phyloP scores from a whole-genome alignment of 1,284 basidiomycete species.

The Sporisorium reilianum region DNA sequence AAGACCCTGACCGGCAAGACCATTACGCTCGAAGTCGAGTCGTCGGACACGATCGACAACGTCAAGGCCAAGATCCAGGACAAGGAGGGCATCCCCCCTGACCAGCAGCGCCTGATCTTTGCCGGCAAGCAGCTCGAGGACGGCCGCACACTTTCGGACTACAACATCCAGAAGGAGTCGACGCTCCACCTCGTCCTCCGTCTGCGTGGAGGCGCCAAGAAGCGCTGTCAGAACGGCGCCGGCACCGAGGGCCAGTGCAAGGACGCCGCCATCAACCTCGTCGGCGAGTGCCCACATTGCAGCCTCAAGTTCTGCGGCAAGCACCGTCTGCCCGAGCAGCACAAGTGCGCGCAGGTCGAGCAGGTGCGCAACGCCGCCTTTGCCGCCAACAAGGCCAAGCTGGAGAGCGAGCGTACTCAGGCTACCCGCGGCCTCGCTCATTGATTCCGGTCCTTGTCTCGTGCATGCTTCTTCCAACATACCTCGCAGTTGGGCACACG shows the following conservation, averaged over 20 bases:
- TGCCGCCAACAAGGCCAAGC: slow-evolving; percentile 67
- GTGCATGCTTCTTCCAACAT: slow-evolving; percentile 1
- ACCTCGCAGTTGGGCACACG: no score
- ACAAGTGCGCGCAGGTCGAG: slow-evolving; percentile 65
- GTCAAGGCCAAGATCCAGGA: slow-evolving; percentile 69
- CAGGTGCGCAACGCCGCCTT: slow-evolving; percentile 66
- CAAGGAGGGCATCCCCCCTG: slow-evolving; percentile 70
- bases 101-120: slow-evolving; percentile 72
- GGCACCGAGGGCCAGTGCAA: slow-evolving; percentile 65
- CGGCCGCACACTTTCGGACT: slow-evolving; percentile 71
- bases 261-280: slow-evolving; percentile 68
- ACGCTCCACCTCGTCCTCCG: slow-evolving; percentile 67
- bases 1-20: slow-evolving; percentile 89
- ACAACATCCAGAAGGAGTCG: slow-evolving; percentile 70
- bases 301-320: slow-evolving; percentile 66
- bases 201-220: slow-evolving; percentile 68
- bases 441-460: slow-evolving; percentile 22
- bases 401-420: slow-evolving; percentile 65
- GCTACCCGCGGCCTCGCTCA: slow-evolving; percentile 66
- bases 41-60: slow-evolving; percentile 94
- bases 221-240: slow-evolving; percentile 66
- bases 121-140: slow-evolving; percentile 72
- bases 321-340: slow-evolving; percentile 66
- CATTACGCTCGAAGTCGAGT: slow-evolving; percentile 91
- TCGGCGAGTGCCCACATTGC: slow-evolving; percentile 69